Evolutionary conservation across 257 asterid genomes (phyloP), one percentile per base, ranked within the genome.

Genomic region (Plantago elongata): DNA sequence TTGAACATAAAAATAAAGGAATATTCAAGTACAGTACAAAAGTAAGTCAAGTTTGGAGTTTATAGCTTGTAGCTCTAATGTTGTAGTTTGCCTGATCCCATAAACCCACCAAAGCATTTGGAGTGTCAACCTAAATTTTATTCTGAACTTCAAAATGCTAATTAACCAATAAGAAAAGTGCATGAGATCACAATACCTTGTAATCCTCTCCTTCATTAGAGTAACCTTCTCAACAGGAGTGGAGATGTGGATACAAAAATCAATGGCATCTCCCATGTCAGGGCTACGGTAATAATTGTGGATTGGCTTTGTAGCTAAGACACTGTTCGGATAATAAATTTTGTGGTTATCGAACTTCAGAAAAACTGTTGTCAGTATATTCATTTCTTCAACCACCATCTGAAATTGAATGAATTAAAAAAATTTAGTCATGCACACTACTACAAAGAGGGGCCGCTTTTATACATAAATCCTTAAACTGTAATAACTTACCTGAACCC

Each of bases 301-400:
- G 70, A 93, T 89, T 16, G 95, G 91, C 74, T 85, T 87, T 12
- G 94, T 83, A 1, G 95, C 56, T 16, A 89, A 77, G 61, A 85
- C 81, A 13, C 81, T 80, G 71, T 93, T 93, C 0, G 99, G 99
- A 57, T 87, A 89, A 50, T 56, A 77, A 70, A 93, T 74, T 77
- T 93, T 93, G 65, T 77, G 85, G 83, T 82, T 83, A 60, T 89
- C 99, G 1, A 7, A 84, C 70, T 84, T 87, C 51, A 93, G 81
- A 59, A 93, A 82, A 49, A 93, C 84, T 0, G 95, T 93, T 0
- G 96, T 79, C 60, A 93, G 29, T 65, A 89, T 87, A 64, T 92
- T 92, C 97, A 92, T 89, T 78, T 89, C 99, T 73, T 92, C 99
- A 3, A 92, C 99, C 7, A 89, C 72, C 99, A 93, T 87, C 99